Evolutionary conservation across 73 alveolate species (phyloP), one percentile per base, ranked within the genome.

Genomic region (Symbiodinium natans): DNA sequence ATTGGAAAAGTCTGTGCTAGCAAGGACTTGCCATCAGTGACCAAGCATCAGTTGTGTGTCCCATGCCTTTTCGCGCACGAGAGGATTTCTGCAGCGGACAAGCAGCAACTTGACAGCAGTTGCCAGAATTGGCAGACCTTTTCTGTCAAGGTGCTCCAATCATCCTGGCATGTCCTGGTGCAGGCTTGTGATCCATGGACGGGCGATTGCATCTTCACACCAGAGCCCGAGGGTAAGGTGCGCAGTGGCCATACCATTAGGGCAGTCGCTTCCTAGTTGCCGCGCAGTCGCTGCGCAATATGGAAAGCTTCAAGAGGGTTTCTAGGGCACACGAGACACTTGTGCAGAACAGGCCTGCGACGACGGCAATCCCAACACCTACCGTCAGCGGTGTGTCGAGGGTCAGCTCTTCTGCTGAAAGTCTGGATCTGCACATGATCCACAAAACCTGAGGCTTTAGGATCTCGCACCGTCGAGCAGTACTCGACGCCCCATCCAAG

Each of bases 151-250:
- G n/a, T n/a, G n/a, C n/a, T n/a, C n/a, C n/a, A n/a, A n/a, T n/a
- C n/a, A n/a, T n/a, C n/a, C n/a, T n/a, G n/a, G n/a, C n/a, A n/a
- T n/a, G n/a, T n/a, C n/a, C n/a, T n/a, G n/a, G n/a, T n/a, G n/a
- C 17, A 74, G 84, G 48, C 86, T 6, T 89, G 95, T 33, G 95
- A 89, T n/a, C 86, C 86, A 6, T 89, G 95, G 95, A 89, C 95
- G 15, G 95, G 95, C 27, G 48, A 59, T 25, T 89, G 95, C 43
- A 59, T 89, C n/a, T 89, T 68, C 48, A 56, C 86, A 11, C 68
- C 95, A 10, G 74, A 39, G 34, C 48, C 95, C 1, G 95, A 89
- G 95, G 95, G 95, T 13, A 23, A 25, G 84, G 84, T 23, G 7
- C 42, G 27, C 15, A 52, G n/a, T n/a, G n/a, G n/a, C n/a, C n/a